Percentiles rank a stretch among this genome's conserved stretches.
Conservation (phyloP, 257 asterid genomes). For the Solanum sparsipilum region DNA sequence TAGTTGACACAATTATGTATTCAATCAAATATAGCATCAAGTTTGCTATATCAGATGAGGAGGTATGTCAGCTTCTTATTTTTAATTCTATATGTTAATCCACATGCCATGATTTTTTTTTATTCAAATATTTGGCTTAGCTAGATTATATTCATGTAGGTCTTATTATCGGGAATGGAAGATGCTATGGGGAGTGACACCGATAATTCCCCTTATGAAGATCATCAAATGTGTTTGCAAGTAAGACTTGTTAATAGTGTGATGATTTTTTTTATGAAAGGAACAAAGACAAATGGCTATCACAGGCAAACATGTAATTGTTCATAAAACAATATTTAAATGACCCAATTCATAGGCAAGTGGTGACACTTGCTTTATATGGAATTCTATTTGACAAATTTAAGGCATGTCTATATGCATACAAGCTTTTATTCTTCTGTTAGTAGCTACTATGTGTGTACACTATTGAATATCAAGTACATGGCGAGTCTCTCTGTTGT, state of each 20-base stretch:
- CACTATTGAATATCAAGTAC: neutral
- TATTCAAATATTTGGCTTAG: neutral
- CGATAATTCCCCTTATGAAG: conserved; percentile 23
- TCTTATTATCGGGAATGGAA: conserved; percentile 12
- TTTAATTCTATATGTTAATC: neutral
- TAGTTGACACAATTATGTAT: conserved; percentile 32
- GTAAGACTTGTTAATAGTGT: conserved; percentile 24
- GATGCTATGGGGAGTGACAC: conserved; percentile 10
- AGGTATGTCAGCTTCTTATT: conserved; percentile 15
- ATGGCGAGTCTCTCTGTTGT: neutral
- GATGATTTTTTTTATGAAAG: neutral
- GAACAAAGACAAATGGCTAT: neutral
- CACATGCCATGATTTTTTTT: neutral
- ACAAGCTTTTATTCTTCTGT: neutral
- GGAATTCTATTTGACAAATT: neutral
- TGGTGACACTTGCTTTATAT: neutral
- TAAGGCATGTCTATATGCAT: neutral
- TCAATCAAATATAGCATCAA: conserved; percentile 34
- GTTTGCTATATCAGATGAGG: conserved; percentile 26
- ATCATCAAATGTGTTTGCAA: conserved; percentile 40
- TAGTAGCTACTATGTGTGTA: neutral
- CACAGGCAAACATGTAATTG: neutral
- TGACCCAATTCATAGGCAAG: neutral
- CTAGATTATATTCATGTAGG: conserved; percentile 13
- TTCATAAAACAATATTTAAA: neutral